Conservation (phyloP, 805 yeast genomes). For the Candida maesae region DNA sequence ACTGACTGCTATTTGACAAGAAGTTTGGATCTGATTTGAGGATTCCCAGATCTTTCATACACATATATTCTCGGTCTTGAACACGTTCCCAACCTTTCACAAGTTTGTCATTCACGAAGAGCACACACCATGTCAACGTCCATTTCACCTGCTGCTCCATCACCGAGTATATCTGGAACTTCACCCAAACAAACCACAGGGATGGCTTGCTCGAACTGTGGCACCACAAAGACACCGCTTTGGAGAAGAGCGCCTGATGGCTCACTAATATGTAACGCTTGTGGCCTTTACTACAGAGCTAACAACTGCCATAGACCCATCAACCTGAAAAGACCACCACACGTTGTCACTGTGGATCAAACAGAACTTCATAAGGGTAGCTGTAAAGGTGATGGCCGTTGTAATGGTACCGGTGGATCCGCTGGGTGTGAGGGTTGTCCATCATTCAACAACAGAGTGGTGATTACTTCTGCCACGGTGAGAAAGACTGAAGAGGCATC, state of each 20-base stretch:
- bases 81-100: not conserved
- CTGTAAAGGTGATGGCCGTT: conserved; percentile 43
- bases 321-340: conserved; percentile 69
- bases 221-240: conserved; percentile 83
- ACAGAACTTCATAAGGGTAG: conserved; percentile 24
- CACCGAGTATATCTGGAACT: conserved; percentile 2
- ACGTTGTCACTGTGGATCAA: conserved; percentile 75
- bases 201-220: conserved; percentile 72
- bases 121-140: not conserved
- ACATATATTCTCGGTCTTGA: no score
- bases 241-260: conserved; percentile 94
- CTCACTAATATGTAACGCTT: conserved; percentile 88
- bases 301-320: conserved; percentile 92
- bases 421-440: conserved; percentile 81
- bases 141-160: not conserved
- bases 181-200: conserved; percentile 8
- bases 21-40: no score
- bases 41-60: no score
- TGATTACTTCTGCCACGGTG: conserved; percentile 24
- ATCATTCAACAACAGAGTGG: conserved; percentile 68
- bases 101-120: not conserved
- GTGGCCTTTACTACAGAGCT: conserved; percentile 84
- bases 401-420: conserved; percentile 87
- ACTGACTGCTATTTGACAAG: no score
- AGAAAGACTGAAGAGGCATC: conserved; percentile 7